Evolutionary conservation across 306 rosid genomes (phyloP), one percentile per base, ranked within the genome.

Genomic region (Morella rubra): DNA sequence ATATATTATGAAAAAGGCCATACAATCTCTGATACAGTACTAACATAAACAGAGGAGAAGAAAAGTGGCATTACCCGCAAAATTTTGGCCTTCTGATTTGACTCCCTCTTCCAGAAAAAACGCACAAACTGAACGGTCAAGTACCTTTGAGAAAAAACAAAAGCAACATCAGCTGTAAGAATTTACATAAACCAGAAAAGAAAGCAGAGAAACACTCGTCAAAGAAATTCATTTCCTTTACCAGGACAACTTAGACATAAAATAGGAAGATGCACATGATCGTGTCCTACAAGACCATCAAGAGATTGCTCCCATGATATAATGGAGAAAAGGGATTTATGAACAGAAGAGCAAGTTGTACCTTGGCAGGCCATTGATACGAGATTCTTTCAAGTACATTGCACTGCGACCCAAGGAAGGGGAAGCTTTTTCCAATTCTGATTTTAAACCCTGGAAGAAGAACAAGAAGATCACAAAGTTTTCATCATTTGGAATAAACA

Each of bases 21-120:
- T 14, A 4, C 24, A 64, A 45, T 22, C 40, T 70, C 50, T 16
- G 58, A 32, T 32, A 2, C 40, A 69, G 59, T 18, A 58, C 3
- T 40, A 65, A 66, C 2, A n/a, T 32, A 60, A 24, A 14, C 41
- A 7, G n/a, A 56, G 71, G 12, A 67, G 50, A 53, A 50, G 68
- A 73, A 37, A 74, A 76, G 37, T 66, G 83, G 71, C 72, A 65
- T 84, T 85, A 96, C 99, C 88, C 99, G 86, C 83, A 96, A 88
- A 87, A 96, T 96, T 88, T 96, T 96, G 79, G 99, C 99, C 87
- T 96, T 96, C 69, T 96, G 98, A 81, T 93, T 92, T 54, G 99
- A 91, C 79, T 96, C 99, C 84, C 99, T 91, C 91, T 96, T 96
- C 99, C 99, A 96, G 89, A 96, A 96, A 84, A 96, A 96, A 67